Percentiles rank a stretch among this genome's conserved stretches.
Evolutionary conservation across 2,329 filamentous ascomycete genomes (phyloP).

Genomic region (Neofusicoccum laricinum): DNA sequence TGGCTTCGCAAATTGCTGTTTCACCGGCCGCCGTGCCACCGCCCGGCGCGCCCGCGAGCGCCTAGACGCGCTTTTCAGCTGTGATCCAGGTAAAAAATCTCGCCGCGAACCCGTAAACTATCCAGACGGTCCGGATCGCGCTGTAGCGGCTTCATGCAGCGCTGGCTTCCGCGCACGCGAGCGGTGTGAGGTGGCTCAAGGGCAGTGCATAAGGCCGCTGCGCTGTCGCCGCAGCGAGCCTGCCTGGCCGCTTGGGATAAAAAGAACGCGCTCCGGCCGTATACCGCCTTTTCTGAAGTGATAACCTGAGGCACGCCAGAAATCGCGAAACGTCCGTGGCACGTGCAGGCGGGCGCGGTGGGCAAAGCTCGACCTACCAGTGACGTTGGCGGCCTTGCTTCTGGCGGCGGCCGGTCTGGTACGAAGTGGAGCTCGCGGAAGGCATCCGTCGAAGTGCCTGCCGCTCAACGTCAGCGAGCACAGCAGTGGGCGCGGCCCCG

Average conservation of each 20-base stretch:
- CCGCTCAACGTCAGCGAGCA: conserved; percentile 9
- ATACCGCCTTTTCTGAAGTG: conserved; percentile 8
- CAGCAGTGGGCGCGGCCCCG: conserved; percentile 4
- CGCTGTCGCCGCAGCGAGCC: neutral
- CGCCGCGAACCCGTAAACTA: conserved; percentile 5
- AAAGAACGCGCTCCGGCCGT: conserved; percentile 1
- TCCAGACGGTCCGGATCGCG: conserved; percentile 11
- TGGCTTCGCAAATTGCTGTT: conserved; percentile 14
- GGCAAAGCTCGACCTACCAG: conserved; percentile 1
- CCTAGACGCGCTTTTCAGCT: conserved; percentile 13
- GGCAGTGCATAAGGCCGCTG: conserved; percentile 12
- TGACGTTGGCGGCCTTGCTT: conserved; percentile 11
- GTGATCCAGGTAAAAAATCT: conserved; percentile 8
- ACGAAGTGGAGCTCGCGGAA: conserved; percentile 8
- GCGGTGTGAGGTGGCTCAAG: conserved; percentile 14
- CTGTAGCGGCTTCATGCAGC: conserved; percentile 10
- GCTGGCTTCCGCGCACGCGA: conserved; percentile 7
- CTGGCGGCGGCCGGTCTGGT: neutral
- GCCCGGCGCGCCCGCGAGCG: conserved; percentile 3
- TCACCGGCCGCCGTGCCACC: conserved; percentile 13
- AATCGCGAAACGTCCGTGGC: conserved; percentile 14
- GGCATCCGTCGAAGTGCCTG: neutral
- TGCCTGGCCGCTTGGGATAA: neutral
- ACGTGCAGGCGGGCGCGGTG: neutral
- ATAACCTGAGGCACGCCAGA: conserved; percentile 10